A percentile compares a stretch with the other conserved stretches of the same genome.
These are phyloP conservation scores for Naganishia liquefaciens DNA, from an alignment of 1,284 basidiomycete genomes.

Conservation along the genomic window DNA sequence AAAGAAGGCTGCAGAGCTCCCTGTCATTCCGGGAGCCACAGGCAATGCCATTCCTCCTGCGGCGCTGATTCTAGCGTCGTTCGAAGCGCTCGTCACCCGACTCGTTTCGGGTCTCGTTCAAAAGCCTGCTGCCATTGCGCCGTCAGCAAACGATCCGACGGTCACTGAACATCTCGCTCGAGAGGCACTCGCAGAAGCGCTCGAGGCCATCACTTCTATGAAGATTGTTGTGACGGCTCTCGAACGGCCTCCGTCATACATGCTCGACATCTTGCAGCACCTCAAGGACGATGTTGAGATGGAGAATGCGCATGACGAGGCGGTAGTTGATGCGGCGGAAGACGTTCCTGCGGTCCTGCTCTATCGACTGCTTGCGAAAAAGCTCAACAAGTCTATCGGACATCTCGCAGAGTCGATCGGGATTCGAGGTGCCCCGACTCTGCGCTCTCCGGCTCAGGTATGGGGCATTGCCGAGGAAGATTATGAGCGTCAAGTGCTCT, in stretches of 20 bases:
- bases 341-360: slow-evolving; percentile 52
- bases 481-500: slow-evolving; percentile 51
- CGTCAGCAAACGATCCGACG: slow-evolving; percentile 42
- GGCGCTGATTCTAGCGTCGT: slow-evolving; percentile 49
- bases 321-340: slow-evolving; percentile 53
- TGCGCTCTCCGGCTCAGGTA: slow-evolving; percentile 46
- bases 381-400: slow-evolving; percentile 41
- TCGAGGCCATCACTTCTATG: slow-evolving; percentile 52
- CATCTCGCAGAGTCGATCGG: slow-evolving; percentile 26
- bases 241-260: slow-evolving; percentile 35
- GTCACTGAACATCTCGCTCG: slow-evolving; percentile 51
- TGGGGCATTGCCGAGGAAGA: slow-evolving; percentile 48
- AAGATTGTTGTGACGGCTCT: slow-evolving; percentile 47
- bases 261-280: slow-evolving; percentile 30
- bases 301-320: slow-evolving; percentile 45
- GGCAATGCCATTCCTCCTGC: slow-evolving; percentile 40
- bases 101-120: slow-evolving; percentile 51
- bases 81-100: slow-evolving; percentile 52
- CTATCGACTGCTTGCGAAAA: slow-evolving; percentile 46
- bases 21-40: slow-evolving; percentile 29
- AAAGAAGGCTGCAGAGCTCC: slow-evolving; percentile 33
- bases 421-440: slow-evolving; percentile 22
- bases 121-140: slow-evolving; percentile 40
- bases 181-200: slow-evolving; percentile 53
- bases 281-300: slow-evolving; percentile 49